Evolutionary conservation across 441 rosid genomes (phyloP), one percentile per base, ranked within the genome.

Genomic region (Erysimum cheiri): DNA sequence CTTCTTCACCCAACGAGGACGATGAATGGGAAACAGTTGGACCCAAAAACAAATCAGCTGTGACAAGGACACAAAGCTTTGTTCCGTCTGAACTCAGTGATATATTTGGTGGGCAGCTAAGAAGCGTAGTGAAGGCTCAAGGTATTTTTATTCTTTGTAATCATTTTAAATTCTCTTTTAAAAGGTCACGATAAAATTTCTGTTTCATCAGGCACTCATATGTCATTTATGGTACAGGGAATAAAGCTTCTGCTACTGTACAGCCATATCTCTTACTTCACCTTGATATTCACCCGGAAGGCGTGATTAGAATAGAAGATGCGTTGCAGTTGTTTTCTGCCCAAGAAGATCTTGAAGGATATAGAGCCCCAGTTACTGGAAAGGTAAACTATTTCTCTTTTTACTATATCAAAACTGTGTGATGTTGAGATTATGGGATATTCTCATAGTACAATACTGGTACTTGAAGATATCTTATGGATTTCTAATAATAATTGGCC

Each of bases 11-110:
- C 40, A 46, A 46, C 6, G 98, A 90, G 64, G 98, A 90, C 66
- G 97, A 92, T 76, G 99, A 92, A 74, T 95, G 99, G 99, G 98
- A 92, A 78, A 95, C 94, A 8, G 98, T 95, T 77, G 99, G 99
- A 59, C 99, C 89, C 66, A 92, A 92, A 80, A 95, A 95, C 80
- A 90, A 85, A 78, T 87, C 98, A 61, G 94, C 98, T 26, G 94
- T 95, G 70, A 92, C 96, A 50, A 87, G 99, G 81, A 90, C 90
- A 19, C 97, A 92, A 65, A 92, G 92, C 81, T 84, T 87, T 59
- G 69, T 80, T 55, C 88, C 88, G n/a, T 90, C 98, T 5, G 88
- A 81, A 78, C 84, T 95, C 14, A 90, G 91, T 79, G 82, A 85
- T 76, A 92, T 92, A 78, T 95, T 95, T 73, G 97, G 98, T 12